Percentiles rank a stretch among this genome's conserved stretches.
Conservation (phyloP, 257 asterid genomes). For the Craterostigma plantagineum region DNA sequence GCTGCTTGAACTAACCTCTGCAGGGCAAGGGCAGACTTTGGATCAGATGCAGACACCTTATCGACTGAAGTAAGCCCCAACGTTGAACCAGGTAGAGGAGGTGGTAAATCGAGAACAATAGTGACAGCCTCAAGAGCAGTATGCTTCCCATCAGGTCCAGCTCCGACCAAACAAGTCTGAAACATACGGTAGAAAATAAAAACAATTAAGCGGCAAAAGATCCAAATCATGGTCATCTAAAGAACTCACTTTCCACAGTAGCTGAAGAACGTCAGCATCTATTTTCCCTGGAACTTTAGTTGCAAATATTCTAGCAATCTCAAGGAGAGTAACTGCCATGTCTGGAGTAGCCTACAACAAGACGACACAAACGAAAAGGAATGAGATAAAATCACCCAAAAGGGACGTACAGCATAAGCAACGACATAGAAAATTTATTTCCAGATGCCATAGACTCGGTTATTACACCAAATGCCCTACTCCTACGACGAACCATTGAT, state of each 20-base stretch:
- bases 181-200: slow-evolving; percentile 7
- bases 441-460: too few species aligned
- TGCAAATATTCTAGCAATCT: slow-evolving; percentile 91
- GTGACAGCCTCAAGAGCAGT: slow-evolving; percentile 98
- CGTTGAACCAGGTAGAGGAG: slow-evolving; percentile 90
- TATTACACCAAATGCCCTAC: too few species aligned
- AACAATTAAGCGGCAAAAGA: too few species aligned
- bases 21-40: slow-evolving; percentile 93
- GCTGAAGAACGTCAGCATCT: slow-evolving; percentile 97
- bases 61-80: slow-evolving; percentile 66
- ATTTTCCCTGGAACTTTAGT: slow-evolving; percentile 99
- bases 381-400: too few species aligned
- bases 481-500: too few species aligned
- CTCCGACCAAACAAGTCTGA: slow-evolving; percentile 99
- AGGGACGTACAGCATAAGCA: too few species aligned
- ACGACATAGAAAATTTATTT: too few species aligned
- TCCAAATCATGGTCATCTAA: too few species aligned
- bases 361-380: slow-evolving; percentile 8
- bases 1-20: slow-evolving; percentile 98
- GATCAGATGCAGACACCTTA: slow-evolving; percentile 88
- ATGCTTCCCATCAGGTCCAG: slow-evolving; percentile 97
- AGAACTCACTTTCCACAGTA: slow-evolving; percentile 89
- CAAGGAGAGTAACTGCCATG: slow-evolving; percentile 99
- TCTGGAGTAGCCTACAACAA: slow-evolving; percentile 83
- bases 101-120: slow-evolving; percentile 93